These are phyloP conservation scores for Beta corolliflora DNA, from an alignment of 179 eudicot genomes.

Conservation along the genomic window DNA sequence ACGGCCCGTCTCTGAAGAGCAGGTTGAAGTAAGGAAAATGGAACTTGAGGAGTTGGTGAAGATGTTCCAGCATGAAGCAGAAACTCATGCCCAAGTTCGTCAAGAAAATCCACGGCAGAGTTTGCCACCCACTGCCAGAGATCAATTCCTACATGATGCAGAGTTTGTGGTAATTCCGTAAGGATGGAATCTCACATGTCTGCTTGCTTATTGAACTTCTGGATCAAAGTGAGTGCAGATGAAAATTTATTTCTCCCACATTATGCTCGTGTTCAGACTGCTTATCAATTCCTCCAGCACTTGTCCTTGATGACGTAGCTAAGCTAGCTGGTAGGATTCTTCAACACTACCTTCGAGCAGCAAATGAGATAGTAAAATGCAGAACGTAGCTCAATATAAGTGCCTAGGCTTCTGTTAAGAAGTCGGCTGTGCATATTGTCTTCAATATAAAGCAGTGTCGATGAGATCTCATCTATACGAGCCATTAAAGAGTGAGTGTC, in stretches of 20 bases:
- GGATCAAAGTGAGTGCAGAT: too few species aligned
- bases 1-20: slow-evolving; percentile 65
- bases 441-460: not conserved
- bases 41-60: slow-evolving; percentile 82
- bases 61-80: slow-evolving; percentile 96
- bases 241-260: not conserved
- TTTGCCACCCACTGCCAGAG: slow-evolving; percentile 51
- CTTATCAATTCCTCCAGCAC: not conserved
- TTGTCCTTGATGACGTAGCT: not conserved
- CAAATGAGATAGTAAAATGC: not conserved
- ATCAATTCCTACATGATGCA: slow-evolving; percentile 44
- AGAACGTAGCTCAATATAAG: not conserved
- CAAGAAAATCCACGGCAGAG: slow-evolving; percentile 45
- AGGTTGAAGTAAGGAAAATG: slow-evolving; percentile 77
- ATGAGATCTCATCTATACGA: not conserved
- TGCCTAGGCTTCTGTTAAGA: not conserved
- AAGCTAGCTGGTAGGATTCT: not conserved
- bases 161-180: slow-evolving; percentile 61
- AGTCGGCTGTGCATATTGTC: not conserved
- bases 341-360: not conserved
- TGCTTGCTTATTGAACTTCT: not conserved
- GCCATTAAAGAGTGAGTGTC: not conserved
- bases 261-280: not conserved
- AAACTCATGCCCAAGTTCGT: slow-evolving; percentile 89
- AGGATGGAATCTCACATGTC: not conserved